phyloP scores from a whole-genome alignment of 169 alveolate species.

The Plasmodium coatneyi region DNA sequence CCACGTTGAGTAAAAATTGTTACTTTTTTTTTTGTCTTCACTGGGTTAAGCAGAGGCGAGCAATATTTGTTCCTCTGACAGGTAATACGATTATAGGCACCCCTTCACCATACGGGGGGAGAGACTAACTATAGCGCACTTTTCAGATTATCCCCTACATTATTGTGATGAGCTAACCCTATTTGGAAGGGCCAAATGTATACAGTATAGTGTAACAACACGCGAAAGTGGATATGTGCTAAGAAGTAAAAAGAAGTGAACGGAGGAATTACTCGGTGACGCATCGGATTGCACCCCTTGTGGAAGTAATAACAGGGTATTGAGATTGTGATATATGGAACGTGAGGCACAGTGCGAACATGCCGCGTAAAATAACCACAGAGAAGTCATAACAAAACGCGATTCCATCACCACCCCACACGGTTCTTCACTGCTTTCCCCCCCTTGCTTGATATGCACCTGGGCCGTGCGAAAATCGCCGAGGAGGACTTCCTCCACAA shows the following conservation, averaged over 20 bases:
- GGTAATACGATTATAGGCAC: not conserved
- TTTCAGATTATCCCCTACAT: not conserved
- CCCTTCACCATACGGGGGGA: not conserved
- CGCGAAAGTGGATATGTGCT: not conserved
- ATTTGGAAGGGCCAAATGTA: not conserved
- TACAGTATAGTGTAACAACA: not conserved
- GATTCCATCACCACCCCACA: not conserved
- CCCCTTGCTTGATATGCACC: slow-evolving; percentile 8
- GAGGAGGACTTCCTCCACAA: slow-evolving; percentile 35
- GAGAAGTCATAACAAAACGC: not conserved
- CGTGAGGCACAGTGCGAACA: not conserved
- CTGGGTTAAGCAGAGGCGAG: not conserved
- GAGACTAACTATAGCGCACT: not conserved
- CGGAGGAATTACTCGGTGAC: not conserved
- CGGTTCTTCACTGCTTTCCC: not conserved
- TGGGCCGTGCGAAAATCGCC: slow-evolving; percentile 15
- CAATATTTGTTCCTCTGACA: not conserved
- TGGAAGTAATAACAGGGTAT: not conserved
- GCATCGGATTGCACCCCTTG: not conserved
- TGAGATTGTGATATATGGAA: not conserved
- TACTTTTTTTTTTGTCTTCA: not conserved
- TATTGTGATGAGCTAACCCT: not conserved
- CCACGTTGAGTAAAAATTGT: not conserved
- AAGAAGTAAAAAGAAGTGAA: not conserved
- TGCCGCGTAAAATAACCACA: not conserved